A percentile compares a stretch with the other conserved stretches of the same genome.
phyloP scores from a whole-genome alignment of 23 red algal genomes.

The Gracilaria vermiculophylla region DNA sequence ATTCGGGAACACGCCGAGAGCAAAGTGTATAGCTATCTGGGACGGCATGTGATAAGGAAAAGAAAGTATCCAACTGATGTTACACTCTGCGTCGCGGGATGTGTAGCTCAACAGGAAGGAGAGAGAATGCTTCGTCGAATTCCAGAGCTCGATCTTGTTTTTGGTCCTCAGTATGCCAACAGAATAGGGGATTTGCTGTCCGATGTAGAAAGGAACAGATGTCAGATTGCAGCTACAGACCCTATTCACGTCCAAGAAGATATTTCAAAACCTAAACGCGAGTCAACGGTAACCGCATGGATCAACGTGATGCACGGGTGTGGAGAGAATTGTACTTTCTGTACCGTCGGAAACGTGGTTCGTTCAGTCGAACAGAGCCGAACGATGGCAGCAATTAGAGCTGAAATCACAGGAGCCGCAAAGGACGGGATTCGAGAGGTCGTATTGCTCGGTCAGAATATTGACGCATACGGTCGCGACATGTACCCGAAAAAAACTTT shows the following conservation, averaged over 20 bases:
- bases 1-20: constrained; percentile 96
- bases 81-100: constrained; percentile 91
- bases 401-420: constrained; percentile 75
- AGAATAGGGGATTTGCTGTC: constrained; percentile 85
- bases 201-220: constrained; percentile 77
- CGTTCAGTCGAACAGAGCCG: constrained; percentile 89
- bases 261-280: constrained; percentile 79
- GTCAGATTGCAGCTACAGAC: constrained; percentile 93
- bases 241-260: constrained; percentile 93
- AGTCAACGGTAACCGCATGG: constrained; percentile 81
- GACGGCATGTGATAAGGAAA: constrained; percentile 74
- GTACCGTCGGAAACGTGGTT: constrained; percentile 63
- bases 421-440: constrained; percentile 78
- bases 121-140: constrained; percentile 87
- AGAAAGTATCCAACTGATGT: constrained; percentile 43
- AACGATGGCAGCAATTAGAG: constrained; percentile 71
- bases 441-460: constrained; percentile 90
- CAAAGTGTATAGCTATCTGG: constrained; percentile 90
- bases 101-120: constrained; percentile 98
- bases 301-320: constrained; percentile 96
- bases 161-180: constrained; percentile 96
- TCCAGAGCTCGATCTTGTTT: constrained; percentile 91
- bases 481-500: constrained; percentile 78
- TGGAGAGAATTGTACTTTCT: constrained; percentile 92
- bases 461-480: constrained; percentile 95